Evolutionary conservation across 1,284 basidiomycete genomes (phyloP), one percentile per base, ranked within the genome.

Genomic region (Heterobasidion irregulare): DNA sequence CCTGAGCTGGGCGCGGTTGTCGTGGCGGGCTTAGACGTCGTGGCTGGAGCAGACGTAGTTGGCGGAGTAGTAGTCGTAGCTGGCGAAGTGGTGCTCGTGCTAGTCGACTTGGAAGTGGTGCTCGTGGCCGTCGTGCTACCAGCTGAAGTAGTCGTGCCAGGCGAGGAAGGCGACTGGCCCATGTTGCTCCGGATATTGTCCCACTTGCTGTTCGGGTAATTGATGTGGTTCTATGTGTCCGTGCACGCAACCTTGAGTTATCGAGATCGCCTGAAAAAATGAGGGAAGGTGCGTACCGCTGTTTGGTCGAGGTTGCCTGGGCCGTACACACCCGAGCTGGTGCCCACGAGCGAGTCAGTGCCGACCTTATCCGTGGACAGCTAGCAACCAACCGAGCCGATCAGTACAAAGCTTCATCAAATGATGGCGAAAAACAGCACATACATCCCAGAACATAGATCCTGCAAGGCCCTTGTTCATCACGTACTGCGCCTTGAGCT

Each of bases 361-460:
- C 80, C 83, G 5, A 70, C 71, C 66, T 82, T 84, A 65, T 88
- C 86, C 6, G 77, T 80, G 9, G 83, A 85, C 9, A 88, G 73
- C 75, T 84, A 53, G 68, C 68, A 69, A 57, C 64, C 71, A 10
- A n/a, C 38, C 38, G 38, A 41, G 38, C 38, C 38, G 26, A 41
- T n/a, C 38, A 41, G 38, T n/a, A 10, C 38, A 13, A 16, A 8
- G 26, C 45, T 18, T 8, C 13, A 9, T 15, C 8, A 46, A 36
- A 13, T 19, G 47, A n/a, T 12, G 18, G 9, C 34, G 53, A 55
- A 50, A 10, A 44, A 9, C n/a, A 26, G 15, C 8, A 73, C 73
- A 66, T 65, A 79, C 80, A 65, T 86, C 87, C 89, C 89, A 92
- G 72, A 83, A 92, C 89, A 92, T 90, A 44, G 81, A 80, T 1